Evolutionary conservation across 164 flowering plant genomes (phyloP).

Genomic region (Nymphaea thermarum): DNA sequence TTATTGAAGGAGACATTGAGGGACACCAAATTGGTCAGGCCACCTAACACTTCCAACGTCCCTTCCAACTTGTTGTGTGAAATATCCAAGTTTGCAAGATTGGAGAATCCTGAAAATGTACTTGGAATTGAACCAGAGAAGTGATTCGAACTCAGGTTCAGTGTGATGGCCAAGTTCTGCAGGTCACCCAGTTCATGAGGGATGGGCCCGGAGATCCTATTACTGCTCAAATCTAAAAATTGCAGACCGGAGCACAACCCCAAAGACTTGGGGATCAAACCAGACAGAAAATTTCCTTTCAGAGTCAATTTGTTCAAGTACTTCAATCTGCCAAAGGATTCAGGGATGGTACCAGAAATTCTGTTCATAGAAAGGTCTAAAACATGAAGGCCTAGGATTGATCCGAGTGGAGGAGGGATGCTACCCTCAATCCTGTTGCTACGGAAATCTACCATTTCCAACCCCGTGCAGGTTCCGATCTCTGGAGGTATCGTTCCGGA

Average conservation of each 20-base stretch:
- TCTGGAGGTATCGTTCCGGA: conserved; percentile 34
- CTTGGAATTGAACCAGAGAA: conserved; percentile 36
- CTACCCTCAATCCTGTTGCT: conserved; percentile 34
- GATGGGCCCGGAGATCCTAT: conserved; percentile 27
- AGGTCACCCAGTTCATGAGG: conserved; percentile 39
- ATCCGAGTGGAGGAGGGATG: conserved; percentile 29
- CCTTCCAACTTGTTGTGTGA: conserved; percentile 47
- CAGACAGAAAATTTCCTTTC: conserved; percentile 33
- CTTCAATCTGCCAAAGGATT: conserved; percentile 29
- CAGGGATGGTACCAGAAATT: conserved; percentile 33
- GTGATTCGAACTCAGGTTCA: conserved; percentile 45
- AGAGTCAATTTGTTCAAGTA: conserved; percentile 35
- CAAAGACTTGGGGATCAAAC: conserved; percentile 33
- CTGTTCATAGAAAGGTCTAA: conserved; percentile 45
- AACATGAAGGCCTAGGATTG: conserved; percentile 28
- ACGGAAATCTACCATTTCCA: conserved; percentile 50
- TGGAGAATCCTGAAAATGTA: conserved; percentile 34
- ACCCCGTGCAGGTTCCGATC: conserved; percentile 35
- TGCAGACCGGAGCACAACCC: conserved; percentile 42
- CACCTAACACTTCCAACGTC: conserved; percentile 21
- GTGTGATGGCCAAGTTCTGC: conserved; percentile 35
- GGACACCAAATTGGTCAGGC: conserved; percentile 47
- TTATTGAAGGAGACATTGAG: conserved; percentile 47
- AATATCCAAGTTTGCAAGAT: conserved; percentile 41
- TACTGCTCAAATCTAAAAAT: conserved; percentile 46